These are phyloP conservation scores for Colletotrichum acutatum DNA, from an alignment of 2,329 filamentous ascomycete species.

Conservation along the genomic window DNA sequence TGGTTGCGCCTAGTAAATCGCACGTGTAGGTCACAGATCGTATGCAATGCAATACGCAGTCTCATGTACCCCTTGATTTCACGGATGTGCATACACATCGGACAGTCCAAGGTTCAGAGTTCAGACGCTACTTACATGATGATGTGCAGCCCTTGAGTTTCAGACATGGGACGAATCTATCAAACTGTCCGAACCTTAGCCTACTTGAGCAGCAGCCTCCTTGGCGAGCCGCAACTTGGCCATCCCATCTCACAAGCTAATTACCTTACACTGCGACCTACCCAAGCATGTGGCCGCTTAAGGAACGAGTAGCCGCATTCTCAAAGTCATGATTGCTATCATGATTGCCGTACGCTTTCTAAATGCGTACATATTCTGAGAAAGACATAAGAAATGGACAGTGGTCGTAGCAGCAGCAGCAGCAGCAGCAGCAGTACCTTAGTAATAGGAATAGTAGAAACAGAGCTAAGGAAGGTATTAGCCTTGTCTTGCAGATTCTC, in stretches of 20 bases:
- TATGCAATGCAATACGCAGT: neutral
- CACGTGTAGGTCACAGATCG: neutral
- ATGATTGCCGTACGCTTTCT: too few relatives aligned
- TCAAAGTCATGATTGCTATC: too few relatives aligned
- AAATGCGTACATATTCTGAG: too few relatives aligned
- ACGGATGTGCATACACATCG: conserved; percentile 4
- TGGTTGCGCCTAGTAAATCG: neutral
- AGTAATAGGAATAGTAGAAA: too few relatives aligned
- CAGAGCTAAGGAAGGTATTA: too few relatives aligned
- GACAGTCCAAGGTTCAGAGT: conserved; percentile 19
- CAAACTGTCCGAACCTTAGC: conserved; percentile 21
- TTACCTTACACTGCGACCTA: neutral
- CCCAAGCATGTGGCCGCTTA: neutral
- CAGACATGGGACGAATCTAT: conserved; percentile 30
- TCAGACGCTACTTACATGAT: conserved; percentile 34
- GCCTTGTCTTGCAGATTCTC: neutral
- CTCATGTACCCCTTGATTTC: neutral
- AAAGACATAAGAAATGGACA: too few relatives aligned
- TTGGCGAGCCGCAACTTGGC: neutral
- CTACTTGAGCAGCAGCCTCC: neutral
- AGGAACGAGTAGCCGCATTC: too few relatives aligned
- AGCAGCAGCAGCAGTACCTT: too few relatives aligned
- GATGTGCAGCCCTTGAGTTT: conserved; percentile 33
- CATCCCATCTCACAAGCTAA: neutral
- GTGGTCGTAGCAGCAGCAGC: too few relatives aligned